These are phyloP conservation scores for Fremontodendron californicum DNA, from an alignment of 345 rosid genomes.

Conservation along the genomic window DNA sequence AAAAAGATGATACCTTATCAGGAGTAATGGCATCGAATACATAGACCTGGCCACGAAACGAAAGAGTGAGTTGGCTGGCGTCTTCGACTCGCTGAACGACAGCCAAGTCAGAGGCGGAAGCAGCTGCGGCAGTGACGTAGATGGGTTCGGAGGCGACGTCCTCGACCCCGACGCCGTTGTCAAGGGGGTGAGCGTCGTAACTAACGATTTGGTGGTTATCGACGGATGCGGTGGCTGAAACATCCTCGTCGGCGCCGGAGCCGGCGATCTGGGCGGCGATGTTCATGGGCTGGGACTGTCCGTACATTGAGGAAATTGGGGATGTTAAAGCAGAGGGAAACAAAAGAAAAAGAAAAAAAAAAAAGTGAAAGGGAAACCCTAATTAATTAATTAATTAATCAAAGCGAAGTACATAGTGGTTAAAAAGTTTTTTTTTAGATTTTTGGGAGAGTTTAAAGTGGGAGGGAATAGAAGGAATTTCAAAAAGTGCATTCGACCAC, in stretches of 20 bases:
- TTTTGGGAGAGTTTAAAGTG: not conserved
- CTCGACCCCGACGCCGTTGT: slow-evolving; percentile 37
- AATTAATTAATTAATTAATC: not conserved
- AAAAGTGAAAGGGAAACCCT: not conserved
- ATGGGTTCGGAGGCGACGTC: slow-evolving; percentile 56
- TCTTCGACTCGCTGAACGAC: slow-evolving; percentile 30
- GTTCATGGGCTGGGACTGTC: slow-evolving; percentile 50
- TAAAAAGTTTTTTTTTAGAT: too few relatives aligned
- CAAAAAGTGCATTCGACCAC: too few relatives aligned
- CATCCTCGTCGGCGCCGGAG: slow-evolving; percentile 23
- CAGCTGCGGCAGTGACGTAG: slow-evolving; percentile 32
- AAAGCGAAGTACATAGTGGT: not conserved
- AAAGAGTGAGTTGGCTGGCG: slow-evolving; percentile 65
- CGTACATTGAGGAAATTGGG: slow-evolving; percentile 48
- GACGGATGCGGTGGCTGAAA: not conserved
- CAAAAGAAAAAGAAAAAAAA: not conserved
- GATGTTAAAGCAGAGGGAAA: slow-evolving; percentile 28
- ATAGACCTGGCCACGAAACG: slow-evolving; percentile 90
- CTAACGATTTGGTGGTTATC: slow-evolving; percentile 7
- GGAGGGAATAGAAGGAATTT: not conserved
- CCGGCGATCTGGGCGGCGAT: slow-evolving; percentile 41
- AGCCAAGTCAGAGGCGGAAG: slow-evolving; percentile 36
- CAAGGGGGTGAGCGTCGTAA: not conserved
- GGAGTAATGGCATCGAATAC: slow-evolving; percentile 80
- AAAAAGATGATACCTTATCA: slow-evolving; percentile 52